Evolutionary conservation across 1,284 basidiomycete species (phyloP), one percentile per base, ranked within the genome.

Genomic region (Tilletiopsis washingtonensis): DNA sequence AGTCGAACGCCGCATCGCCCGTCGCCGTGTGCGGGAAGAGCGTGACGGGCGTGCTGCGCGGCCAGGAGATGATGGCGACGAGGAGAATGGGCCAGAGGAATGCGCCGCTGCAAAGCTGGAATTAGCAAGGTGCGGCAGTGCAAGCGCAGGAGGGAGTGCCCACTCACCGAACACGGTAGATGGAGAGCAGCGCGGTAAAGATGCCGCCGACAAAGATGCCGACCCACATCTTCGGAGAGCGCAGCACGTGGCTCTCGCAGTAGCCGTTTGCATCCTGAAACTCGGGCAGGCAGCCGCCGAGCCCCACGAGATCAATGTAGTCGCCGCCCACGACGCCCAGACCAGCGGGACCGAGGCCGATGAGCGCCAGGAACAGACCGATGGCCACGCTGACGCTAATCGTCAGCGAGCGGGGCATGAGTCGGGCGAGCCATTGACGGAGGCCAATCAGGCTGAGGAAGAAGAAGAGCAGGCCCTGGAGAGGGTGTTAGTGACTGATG

Each of bases 61-160:
- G 88, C 88, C 88, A 91, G 0, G 85, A 88, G 62, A 89, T 82
- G 72, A 90, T 81, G 11, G 86, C 82, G n/a, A 86, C 86, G 53
- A 91, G 76, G 75, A 89, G 78, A 64, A 91, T 90, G 50, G 67
- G 75, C 58, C 88, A 82, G 34, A 89, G 80, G 64, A 89, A 83
- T 5, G 86, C 84, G 47, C 88, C 88, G 62, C 84, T 84, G 67
- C 91, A 79, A 50, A 86, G 84, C 76, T 88, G 91, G 59, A 91
- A 77, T 80, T 91, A 84, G 62, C 91, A 75, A 24, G 71, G 57
- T 12, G 57, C 62, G 15, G 64, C 71, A 23, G 71, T 46, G 58
- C 91, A 79, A 17, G 88, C 89, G 59, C 88, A 88, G 17, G 83
- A 76, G 74, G 89, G 88, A 52, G 91, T 81, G 45, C 89, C 88